Percentiles rank a stretch among this genome's conserved stretches.
phyloP scores from a whole-genome alignment of 257 asterid species.

The Osmanthus fragrans region DNA sequence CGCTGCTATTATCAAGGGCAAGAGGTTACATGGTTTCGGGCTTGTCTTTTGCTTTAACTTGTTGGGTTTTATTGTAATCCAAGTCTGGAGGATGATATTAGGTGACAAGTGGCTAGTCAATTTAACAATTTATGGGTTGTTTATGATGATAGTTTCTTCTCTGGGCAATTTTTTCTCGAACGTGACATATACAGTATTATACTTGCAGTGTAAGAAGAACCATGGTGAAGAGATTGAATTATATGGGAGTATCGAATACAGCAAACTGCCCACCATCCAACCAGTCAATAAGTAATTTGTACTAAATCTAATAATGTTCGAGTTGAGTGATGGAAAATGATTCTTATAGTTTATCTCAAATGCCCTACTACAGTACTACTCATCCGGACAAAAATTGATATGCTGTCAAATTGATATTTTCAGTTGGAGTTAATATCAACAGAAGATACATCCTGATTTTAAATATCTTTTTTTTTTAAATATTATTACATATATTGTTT shows the following conservation, averaged over 20 bases:
- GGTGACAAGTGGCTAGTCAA: no score
- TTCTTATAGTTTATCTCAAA: no score
- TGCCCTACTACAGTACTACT: slow-evolving; percentile 16
- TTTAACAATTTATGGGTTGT: no score
- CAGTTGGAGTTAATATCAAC: no score
- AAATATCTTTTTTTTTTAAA: no score
- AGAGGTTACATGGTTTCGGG: slow-evolving; percentile 44
- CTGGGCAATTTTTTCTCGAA: slow-evolving; percentile 32
- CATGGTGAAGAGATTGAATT: slow-evolving; percentile 49
- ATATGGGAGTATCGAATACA: slow-evolving; percentile 22
- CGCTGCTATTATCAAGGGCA: slow-evolving; percentile 40
- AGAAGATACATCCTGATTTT: no score
- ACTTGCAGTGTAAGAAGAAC: slow-evolving; percentile 46
- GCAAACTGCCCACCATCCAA: slow-evolving; percentile 18
- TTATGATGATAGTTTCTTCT: not conserved
- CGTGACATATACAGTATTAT: slow-evolving; percentile 44
- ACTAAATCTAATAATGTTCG: no score
- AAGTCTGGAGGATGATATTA: not conserved
- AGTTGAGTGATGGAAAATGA: no score
- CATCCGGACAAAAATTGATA: no score
- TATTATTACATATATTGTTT: no score
- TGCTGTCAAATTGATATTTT: no score
- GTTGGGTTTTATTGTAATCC: slow-evolving; percentile 13
- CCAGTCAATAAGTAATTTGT: slow-evolving; percentile 1
- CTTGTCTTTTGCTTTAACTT: slow-evolving; percentile 25